Evolutionary conservation across 1,139 yeast genomes (phyloP), one percentile per base, ranked within the genome.

Genomic region (Meyerozyma elateridarum): DNA sequence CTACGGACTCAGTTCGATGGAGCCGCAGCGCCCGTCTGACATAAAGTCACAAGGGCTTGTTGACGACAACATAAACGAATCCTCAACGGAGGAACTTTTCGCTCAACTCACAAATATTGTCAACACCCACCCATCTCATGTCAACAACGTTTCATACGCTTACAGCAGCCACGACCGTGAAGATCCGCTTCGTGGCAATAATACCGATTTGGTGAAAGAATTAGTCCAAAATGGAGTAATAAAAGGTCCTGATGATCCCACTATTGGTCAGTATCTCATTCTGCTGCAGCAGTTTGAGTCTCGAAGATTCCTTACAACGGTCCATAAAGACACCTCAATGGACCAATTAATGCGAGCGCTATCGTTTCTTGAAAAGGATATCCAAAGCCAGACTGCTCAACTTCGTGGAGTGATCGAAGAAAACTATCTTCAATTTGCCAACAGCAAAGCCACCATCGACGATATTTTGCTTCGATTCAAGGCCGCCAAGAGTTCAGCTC

Each of bases 211-310:
- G 27, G 51, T 65, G 9, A 57, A 64, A 19, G 64, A 65, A 18
- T 57, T 80, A 35, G 46, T 65, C 8, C 56, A 56, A 20, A 54
- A 56, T 27, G 61, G 61, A 20, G 51, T 65, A 14, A 50, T 73
- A 15, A 50, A 54, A 8, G 61, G 70, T 15, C 52, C 68, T 8
- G 46, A 47, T 31, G 73, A 68, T 40, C 65, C 76, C 11, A 62
- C 60, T 21, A 52, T 71, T 22, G 60, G 68, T 35, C 70, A 74
- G 41, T 85, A 72, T 55, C 61, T 85, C 42, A 78, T 87, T 24
- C 77, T 83, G 21, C 80, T 88, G 3, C 81, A 84, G 40, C 62
- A 70, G 28, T 89, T 89, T 62, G 77, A 81, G 44, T 77, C 94
- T 3, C 74, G 76, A 36, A 65, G 70, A 35, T 89, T 80, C 51